Evolutionary conservation across 2,329 filamentous ascomycete species (phyloP), one percentile per base, ranked within the genome.

Genomic region (Akanthomyces uredinophilus): DNA sequence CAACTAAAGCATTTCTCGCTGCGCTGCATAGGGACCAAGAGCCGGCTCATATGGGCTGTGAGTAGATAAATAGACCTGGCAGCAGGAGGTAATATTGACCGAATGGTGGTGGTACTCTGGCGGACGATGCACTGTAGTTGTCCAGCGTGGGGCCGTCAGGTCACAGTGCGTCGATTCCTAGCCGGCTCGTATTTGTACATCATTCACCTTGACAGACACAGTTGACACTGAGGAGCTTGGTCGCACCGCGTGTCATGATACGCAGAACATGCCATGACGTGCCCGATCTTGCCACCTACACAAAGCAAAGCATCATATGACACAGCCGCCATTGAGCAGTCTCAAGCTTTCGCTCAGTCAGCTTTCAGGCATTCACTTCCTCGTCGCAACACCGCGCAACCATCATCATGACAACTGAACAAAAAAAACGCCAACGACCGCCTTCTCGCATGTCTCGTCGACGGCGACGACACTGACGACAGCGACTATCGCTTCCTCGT

Each of bases 401-500:
- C 32, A 8, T 37, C 29, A 54, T 54, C 11, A 18, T 32, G 3
- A 6, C 51, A 16, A 43, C 16, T 14, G 41, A 62, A 52, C 51
- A 61, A 61, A 49, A 64, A 35, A 24, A 68, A 69, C 50, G 46
- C 60, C 63, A 72, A 69, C 46, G 60, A 72, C 35, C 60, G 62
- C 37, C 66, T 72, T 60, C 67, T 71, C 43, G 68, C 68, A 53
- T 69, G 65, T 57, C 66, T 70, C 16, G 39, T 71, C 22, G 68
- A 72, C 44, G 54, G 60, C 0, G 67, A 68, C 1, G 68, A 68
- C 57, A 62, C 27, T 0, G 16, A 64, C 35, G 63, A 69, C 22
- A 69, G 71, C 63, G 66, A 70, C 47, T 71, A 72, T 52, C 69
- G 68, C 54, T 71, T 72, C 60, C 63, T 71, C 2, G 58, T 71